Conservation (phyloP, 2,329 filamentous ascomycete species). For the Elsinoe ampelina region DNA sequence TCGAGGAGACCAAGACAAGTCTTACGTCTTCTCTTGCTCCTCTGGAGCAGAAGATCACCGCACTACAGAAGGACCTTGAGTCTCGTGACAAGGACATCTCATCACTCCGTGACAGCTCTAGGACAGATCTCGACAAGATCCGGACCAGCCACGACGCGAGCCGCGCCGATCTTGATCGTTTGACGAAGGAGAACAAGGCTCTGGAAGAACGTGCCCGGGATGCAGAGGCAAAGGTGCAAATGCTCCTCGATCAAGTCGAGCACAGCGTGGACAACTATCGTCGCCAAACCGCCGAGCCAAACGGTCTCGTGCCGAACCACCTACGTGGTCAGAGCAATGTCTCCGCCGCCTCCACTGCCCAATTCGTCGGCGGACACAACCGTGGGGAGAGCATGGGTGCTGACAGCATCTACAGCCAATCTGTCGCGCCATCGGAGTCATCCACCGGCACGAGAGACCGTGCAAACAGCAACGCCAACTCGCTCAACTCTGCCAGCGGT, state of each 20-base stretch:
- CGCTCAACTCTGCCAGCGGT: background rate
- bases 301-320: constrained; percentile 25
- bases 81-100: constrained; percentile 61
- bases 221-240: constrained; percentile 84
- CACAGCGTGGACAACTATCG: constrained; percentile 90
- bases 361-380: constrained; percentile 37
- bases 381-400: constrained; percentile 54
- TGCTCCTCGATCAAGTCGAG: constrained; percentile 90
- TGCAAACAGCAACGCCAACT: background rate
- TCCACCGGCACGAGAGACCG: constrained; percentile 3
- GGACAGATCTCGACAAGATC: constrained; percentile 45
- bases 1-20: constrained; percentile 60
- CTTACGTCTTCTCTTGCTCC: constrained; percentile 55
- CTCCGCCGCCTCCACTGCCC: constrained; percentile 31
- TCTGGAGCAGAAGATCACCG: constrained; percentile 62
- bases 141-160: constrained; percentile 34
- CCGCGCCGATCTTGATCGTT: constrained; percentile 63
- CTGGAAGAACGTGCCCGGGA: constrained; percentile 79
- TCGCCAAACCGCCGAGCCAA: constrained; percentile 48
- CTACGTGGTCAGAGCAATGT: constrained; percentile 37
- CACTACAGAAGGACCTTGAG: constrained; percentile 61
- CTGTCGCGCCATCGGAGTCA: constrained; percentile 22
- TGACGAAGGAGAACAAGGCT: constrained; percentile 70
- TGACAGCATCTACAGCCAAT: constrained; percentile 44
- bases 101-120: constrained; percentile 45